Evolutionary conservation across 208 protist genomes (phyloP).

Genomic region (Trypanosomatidae sp.): DNA sequence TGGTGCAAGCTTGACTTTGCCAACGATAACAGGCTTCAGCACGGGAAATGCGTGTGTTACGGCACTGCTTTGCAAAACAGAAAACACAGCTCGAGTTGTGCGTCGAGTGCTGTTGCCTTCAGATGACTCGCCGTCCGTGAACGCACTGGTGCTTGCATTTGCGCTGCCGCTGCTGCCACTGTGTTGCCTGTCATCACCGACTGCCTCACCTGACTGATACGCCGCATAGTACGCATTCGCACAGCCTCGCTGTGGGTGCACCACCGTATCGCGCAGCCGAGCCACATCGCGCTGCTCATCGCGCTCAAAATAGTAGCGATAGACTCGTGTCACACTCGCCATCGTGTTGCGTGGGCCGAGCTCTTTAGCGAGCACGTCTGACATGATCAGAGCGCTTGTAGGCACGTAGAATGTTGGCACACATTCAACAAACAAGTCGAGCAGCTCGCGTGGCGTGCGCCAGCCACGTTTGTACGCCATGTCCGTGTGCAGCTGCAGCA

Average conservation of each 20-base stretch:
- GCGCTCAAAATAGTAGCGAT: conserved; percentile 58
- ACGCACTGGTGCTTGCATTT: not conserved
- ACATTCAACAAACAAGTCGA: conserved; percentile 73
- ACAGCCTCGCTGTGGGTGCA: conserved; percentile 23
- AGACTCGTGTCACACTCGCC: conserved; percentile 37
- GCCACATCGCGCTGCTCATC: conserved; percentile 16
- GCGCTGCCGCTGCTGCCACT: not conserved
- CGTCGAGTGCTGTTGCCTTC: not conserved
- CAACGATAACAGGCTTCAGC: conserved; percentile 2
- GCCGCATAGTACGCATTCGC: conserved; percentile 38
- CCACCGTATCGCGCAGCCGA: conserved; percentile 19
- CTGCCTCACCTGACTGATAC: conserved; percentile 1
- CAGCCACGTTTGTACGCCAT: conserved; percentile 40
- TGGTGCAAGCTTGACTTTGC: not conserved
- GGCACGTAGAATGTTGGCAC: conserved; percentile 67
- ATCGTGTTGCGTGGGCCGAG: conserved; percentile 34
- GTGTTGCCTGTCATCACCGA: not conserved
- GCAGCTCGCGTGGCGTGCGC: conserved; percentile 42
- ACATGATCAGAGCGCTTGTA: conserved; percentile 21
- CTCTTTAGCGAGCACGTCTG: conserved; percentile 30
- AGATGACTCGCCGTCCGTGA: not conserved
- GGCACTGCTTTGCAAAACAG: conserved; percentile 5
- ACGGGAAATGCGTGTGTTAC: conserved; percentile 9
- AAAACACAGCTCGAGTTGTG: not conserved
- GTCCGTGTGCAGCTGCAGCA: conserved; percentile 32